phyloP scores from a whole-genome alignment of 139 green algal genomes.

The Volvox reticuliferus region DNA sequence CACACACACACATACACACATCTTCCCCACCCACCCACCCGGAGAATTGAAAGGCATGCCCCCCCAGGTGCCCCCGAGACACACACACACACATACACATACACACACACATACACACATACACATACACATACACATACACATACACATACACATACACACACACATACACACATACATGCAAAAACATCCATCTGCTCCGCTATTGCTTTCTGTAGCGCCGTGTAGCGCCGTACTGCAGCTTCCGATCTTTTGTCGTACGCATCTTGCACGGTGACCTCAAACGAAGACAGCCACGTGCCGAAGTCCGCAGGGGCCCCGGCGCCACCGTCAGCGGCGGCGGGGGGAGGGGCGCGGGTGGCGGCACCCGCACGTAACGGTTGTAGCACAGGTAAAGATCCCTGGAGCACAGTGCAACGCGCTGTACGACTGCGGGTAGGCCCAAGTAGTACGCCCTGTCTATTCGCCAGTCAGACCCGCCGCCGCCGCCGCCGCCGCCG shows the following conservation, averaged over 20 bases:
- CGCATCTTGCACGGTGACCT: background rate
- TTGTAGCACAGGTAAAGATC: constrained; percentile 44
- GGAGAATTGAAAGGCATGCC: too few relatives aligned
- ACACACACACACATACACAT: too few relatives aligned
- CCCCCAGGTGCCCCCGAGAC: too few relatives aligned
- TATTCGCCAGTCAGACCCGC: background rate
- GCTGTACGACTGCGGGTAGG: background rate
- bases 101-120: too few relatives aligned
- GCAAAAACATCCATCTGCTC: background rate
- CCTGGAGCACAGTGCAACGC: background rate
- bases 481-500: background rate
- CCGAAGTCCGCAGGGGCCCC: background rate
- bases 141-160: too few relatives aligned
- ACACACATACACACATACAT: background rate
- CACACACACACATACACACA: too few relatives aligned
- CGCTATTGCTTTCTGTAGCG: background rate
- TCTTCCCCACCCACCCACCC: too few relatives aligned
- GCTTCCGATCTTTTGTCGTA: background rate
- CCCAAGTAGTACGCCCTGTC: background rate
- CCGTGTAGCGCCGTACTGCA: too few relatives aligned
- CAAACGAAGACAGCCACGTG: background rate
- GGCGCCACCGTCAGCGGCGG: background rate
- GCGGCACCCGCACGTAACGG: background rate
- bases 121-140: too few relatives aligned
- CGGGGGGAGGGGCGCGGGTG: background rate